Percentiles rank a stretch among this genome's conserved stretches.
Evolutionary conservation across 768 basidiomycete species (phyloP).

Genomic region (Auricularia auricula-judae): DNA sequence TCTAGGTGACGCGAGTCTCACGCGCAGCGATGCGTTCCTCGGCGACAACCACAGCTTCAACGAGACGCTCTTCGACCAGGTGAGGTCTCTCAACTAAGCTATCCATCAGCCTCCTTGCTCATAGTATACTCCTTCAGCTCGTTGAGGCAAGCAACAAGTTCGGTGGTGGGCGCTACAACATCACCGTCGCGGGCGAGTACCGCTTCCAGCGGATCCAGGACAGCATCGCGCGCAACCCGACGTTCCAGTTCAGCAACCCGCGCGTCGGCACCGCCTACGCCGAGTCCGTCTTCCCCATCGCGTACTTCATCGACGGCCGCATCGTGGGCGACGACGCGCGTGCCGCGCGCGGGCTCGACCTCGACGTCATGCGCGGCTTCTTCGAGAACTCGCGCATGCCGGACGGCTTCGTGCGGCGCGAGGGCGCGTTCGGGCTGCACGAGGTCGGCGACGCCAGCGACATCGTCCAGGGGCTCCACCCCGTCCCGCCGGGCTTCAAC

Average conservation of each 20-base stretch:
- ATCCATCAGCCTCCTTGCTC: background rate
- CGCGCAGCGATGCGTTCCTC: constrained; percentile 5
- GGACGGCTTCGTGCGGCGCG: background rate
- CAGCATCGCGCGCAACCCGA: constrained; percentile 4
- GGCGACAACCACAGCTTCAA: constrained; percentile 6
- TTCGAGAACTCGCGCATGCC: constrained; percentile 1
- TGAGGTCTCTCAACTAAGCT: background rate
- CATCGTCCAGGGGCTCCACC: background rate
- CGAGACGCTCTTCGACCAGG: constrained; percentile 3
- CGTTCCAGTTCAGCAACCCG: constrained; percentile 1
- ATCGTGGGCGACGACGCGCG: no score
- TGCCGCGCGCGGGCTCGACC: background rate
- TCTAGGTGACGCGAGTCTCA: constrained; percentile 5
- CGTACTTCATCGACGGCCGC: constrained; percentile 4
- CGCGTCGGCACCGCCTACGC: constrained; percentile 4
- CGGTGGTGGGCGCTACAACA: background rate
- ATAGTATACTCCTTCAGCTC: background rate
- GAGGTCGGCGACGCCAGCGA: background rate
- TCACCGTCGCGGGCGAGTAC: constrained; percentile 2
- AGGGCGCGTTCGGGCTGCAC: background rate
- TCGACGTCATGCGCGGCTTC: constrained; percentile 3
- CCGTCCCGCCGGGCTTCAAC: background rate
- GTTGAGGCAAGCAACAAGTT: background rate
- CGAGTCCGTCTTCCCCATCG: constrained; percentile 4
- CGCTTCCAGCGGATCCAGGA: constrained; percentile 4